Evolutionary conservation across 2,329 filamentous ascomycete genomes (phyloP).

Genomic region (Calonectria crousiana): DNA sequence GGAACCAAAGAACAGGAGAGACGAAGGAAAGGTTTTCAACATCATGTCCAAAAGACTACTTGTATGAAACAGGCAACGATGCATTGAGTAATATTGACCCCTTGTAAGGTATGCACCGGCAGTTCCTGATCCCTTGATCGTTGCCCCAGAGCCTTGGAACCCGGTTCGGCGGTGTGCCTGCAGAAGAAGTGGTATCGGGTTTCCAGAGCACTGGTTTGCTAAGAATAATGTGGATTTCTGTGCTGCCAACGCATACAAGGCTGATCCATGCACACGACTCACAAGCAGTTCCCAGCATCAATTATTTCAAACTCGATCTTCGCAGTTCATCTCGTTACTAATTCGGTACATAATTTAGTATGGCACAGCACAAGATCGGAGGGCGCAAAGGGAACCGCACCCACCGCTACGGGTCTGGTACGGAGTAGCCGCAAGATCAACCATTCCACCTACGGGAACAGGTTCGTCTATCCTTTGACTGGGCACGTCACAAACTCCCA

Average conservation of each 20-base stretch:
- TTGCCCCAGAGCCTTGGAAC: background rate
- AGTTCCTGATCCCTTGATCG: background rate
- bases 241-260: background rate
- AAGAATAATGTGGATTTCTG: background rate
- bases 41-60: background rate
- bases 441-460: background rate
- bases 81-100: background rate
- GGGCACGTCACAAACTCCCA: background rate
- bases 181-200: background rate
- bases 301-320: background rate
- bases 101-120: background rate
- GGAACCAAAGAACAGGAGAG: background rate
- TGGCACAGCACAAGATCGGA: background rate
- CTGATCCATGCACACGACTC: too few relatives aligned
- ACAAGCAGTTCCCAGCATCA: background rate
- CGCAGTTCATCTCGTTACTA: background rate
- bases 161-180: background rate
- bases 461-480: background rate
- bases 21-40: too few relatives aligned
- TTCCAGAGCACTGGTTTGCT: background rate
- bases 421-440: background rate
- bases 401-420: background rate
- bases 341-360: background rate
- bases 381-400: background rate
- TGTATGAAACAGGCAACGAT: background rate